Base-by-base conservation (phyloP, 805 yeast species). In the Yamadazyma olivae region DNA sequence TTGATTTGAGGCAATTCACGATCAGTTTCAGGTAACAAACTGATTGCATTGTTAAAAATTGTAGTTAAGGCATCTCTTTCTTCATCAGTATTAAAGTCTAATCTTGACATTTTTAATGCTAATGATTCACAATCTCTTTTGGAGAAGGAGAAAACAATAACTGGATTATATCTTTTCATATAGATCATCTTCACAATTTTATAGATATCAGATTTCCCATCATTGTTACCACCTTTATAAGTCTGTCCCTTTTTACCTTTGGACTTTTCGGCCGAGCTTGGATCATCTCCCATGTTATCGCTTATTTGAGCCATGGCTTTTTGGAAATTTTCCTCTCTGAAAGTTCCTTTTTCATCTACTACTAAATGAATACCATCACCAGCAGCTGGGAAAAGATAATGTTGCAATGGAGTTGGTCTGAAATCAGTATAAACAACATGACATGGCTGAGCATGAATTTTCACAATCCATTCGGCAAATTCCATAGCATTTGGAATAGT, bases 401-500 rank as follows among this genome's bases (percentile, higher is more conserved):
- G 99, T 61, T 93, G 99, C 48, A 93, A 70, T 1, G 99, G 99
- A 5, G 99, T 93, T 25, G 99, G 99, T 60, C 99, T 82, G 75
- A 91, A 93, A 66, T 93, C 96, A 1, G 99, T 93, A 62, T 93
- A 93, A 15, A 93, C 99, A 60, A 93, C 95, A 61, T 93, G 98
- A 57, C 99, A 93, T 5, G 99, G 99, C 61, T 95, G 99, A 30
- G 76, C 71, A 57, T 93, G 99, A 38, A 83, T 90, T 54, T 87
- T 84, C 58, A 95, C 90, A 40, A 93, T 87, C 99, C 99, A 93
- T 61, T 91, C 96, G 8, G 98, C 97, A 68, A 91, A 91, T 57
- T 91, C 96, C 90, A 87, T 84, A 0, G 99, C 91, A 56, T 93
- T 93, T n/a, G 99, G 99, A 6, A 93, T 98, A 0, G 99, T 93